Evolutionary conservation across 225 moss, liverwort and hornwort genomes (phyloP).

Genomic region (Lunularia cruciata): DNA sequence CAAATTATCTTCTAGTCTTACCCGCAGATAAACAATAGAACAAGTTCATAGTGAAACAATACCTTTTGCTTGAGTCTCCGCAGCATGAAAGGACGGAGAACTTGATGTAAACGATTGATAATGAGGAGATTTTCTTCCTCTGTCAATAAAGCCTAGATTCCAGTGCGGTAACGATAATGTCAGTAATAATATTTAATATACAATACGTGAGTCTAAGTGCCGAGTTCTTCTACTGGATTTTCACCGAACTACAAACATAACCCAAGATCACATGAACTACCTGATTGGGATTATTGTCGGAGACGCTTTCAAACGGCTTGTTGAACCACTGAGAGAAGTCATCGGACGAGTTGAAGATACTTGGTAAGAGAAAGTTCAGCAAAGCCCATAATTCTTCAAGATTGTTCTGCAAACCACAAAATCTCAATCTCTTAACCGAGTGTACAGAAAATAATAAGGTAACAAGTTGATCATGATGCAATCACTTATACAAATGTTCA

Average conservation of each 20-base stretch:
- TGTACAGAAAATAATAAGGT: no score
- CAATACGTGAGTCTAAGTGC: no score
- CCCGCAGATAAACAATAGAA: no score
- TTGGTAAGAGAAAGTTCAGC: constrained; percentile 87
- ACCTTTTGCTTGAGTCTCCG: constrained; percentile 99
- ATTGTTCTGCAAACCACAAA: constrained; percentile 71
- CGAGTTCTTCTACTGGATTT: no score
- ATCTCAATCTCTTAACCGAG: constrained; percentile 3
- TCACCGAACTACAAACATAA: not conserved
- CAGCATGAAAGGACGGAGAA: constrained; percentile 97
- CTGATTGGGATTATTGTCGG: constrained; percentile 86
- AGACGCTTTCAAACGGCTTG: constrained; percentile 96
- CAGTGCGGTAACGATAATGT: not conserved
- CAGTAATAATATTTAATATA: no score
- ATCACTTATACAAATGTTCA: no score
- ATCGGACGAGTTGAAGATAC: constrained; percentile 98
- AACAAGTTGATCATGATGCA: no score
- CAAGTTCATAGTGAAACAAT: no score
- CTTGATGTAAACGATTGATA: constrained; percentile 98
- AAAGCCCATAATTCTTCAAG: constrained; percentile 98
- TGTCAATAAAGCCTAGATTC: constrained; percentile 71
- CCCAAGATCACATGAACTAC: constrained; percentile 33
- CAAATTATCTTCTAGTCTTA: no score
- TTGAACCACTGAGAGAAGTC: constrained; percentile 99
- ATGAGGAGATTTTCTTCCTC: constrained; percentile 98